These are phyloP conservation scores for Camelina neglecta DNA, from an alignment of 345 rosid genomes.

Conservation along the genomic window DNA sequence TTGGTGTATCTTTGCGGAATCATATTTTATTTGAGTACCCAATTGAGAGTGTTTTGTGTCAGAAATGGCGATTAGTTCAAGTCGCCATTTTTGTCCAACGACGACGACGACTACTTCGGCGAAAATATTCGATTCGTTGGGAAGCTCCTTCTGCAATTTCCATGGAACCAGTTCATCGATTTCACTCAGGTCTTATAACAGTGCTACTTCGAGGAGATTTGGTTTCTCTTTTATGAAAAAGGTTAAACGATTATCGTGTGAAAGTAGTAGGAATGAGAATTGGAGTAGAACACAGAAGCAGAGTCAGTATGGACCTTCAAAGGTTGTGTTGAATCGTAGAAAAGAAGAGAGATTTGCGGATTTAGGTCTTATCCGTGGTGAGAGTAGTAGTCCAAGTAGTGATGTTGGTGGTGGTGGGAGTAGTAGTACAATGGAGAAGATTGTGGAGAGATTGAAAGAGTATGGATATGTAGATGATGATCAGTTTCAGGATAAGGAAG, in stretches of 20 bases:
- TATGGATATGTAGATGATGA: slow-evolving; percentile 64
- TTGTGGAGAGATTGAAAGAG: slow-evolving; percentile 80
- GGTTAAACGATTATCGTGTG: slow-evolving; percentile 23
- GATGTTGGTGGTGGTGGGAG: slow-evolving; percentile 45
- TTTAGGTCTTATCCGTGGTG: slow-evolving; percentile 44
- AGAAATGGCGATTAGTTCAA: slow-evolving; percentile 61
- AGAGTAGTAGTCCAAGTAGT: slow-evolving; percentile 14
- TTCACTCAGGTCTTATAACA: slow-evolving; percentile 37
- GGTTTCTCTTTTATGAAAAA: slow-evolving; percentile 30
- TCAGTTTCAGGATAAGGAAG: slow-evolving; percentile 42
- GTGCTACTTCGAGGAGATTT: slow-evolving; percentile 38
- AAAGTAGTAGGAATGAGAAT: slow-evolving; percentile 29
- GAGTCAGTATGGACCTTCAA: slow-evolving; percentile 49
- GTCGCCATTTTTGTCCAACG: slow-evolving; percentile 58
- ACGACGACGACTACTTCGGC: background rate
- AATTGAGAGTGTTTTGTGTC: background rate
- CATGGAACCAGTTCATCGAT: slow-evolving; percentile 47
- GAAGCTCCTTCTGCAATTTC: slow-evolving; percentile 51
- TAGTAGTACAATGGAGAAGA: slow-evolving; percentile 76
- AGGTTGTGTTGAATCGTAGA: slow-evolving; percentile 53
- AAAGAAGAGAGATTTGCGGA: slow-evolving; percentile 44
- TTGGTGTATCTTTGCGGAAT: background rate
- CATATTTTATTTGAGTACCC: background rate
- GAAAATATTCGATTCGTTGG: slow-evolving; percentile 15
- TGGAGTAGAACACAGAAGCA: slow-evolving; percentile 59